These are phyloP conservation scores for Polytrichum commune DNA, from an alignment of 225 moss, liverwort and hornwort genomes.

Conservation along the genomic window DNA sequence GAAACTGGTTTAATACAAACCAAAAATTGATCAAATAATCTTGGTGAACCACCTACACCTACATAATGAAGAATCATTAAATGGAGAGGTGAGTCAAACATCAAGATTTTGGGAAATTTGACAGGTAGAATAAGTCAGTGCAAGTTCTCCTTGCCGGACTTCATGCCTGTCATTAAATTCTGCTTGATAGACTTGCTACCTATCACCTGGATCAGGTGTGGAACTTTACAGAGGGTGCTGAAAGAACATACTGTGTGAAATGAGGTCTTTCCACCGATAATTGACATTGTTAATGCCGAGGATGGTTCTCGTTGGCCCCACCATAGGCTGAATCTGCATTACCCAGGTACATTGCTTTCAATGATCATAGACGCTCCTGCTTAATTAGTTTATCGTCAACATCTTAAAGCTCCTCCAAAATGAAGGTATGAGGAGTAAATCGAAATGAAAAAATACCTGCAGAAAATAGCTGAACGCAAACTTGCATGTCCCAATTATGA, in stretches of 20 bases:
- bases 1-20: background rate
- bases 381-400: too few species aligned
- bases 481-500: slow-evolving; percentile 77
- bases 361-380: too few species aligned
- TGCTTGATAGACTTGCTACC: background rate
- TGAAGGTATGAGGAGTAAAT: too few species aligned
- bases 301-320: slow-evolving; percentile 67
- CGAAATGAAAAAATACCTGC: slow-evolving; percentile 39
- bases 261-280: slow-evolving; percentile 86
- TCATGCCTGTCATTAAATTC: background rate
- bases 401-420: too few species aligned
- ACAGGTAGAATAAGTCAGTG: background rate
- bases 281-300: slow-evolving; percentile 27
- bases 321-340: slow-evolving; percentile 68
- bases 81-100: too few species aligned
- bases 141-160: background rate
- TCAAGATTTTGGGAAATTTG: too few species aligned
- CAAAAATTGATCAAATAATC: too few species aligned
- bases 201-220: background rate
- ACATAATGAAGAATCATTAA: too few species aligned
- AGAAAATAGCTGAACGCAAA: slow-evolving; percentile 96
- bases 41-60: background rate
- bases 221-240: slow-evolving; percentile 5
- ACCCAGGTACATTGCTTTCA: background rate
- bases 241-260: slow-evolving; percentile 56